phyloP scores from a whole-genome alignment of 495 filamentous ascomycete species.

The Pseudoneurospora amorphoporcata region DNA sequence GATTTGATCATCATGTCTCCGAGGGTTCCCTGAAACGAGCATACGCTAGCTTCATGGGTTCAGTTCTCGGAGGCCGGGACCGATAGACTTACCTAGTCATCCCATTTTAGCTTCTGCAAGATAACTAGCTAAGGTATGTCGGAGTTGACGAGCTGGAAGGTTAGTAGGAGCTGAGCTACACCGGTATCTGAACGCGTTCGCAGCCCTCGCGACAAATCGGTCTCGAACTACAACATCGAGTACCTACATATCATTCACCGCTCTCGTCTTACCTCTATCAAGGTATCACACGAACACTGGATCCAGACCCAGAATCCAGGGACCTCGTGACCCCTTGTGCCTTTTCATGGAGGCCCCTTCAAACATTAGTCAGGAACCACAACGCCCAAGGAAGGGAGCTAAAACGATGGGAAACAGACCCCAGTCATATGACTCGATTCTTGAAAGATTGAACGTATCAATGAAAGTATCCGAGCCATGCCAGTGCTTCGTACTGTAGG shows the following conservation, averaged over 20 bases:
- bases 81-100: not conserved
- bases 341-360: conserved; percentile 1
- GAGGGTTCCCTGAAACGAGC: not conserved
- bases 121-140: not conserved
- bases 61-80: not conserved
- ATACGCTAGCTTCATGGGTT: not conserved
- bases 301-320: not conserved
- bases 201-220: not conserved
- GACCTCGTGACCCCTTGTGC: conserved; percentile 8
- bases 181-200: not conserved
- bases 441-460: not conserved
- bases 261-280: not conserved
- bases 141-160: not conserved
- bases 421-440: conserved; percentile 6
- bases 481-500: not conserved
- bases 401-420: not conserved
- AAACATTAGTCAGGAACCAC: conserved; percentile 11
- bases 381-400: not conserved
- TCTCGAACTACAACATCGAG: not conserved
- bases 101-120: not conserved
- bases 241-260: not conserved
- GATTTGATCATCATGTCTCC: not conserved
- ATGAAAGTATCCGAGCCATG: not conserved
- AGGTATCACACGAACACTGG: not conserved
- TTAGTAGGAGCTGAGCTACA: not conserved